Percentiles rank a stretch among this genome's conserved stretches.
These are phyloP conservation scores for Globisporangium radiosum DNA, from an alignment of 352 stramenopile genomes.

Conservation along the genomic window DNA sequence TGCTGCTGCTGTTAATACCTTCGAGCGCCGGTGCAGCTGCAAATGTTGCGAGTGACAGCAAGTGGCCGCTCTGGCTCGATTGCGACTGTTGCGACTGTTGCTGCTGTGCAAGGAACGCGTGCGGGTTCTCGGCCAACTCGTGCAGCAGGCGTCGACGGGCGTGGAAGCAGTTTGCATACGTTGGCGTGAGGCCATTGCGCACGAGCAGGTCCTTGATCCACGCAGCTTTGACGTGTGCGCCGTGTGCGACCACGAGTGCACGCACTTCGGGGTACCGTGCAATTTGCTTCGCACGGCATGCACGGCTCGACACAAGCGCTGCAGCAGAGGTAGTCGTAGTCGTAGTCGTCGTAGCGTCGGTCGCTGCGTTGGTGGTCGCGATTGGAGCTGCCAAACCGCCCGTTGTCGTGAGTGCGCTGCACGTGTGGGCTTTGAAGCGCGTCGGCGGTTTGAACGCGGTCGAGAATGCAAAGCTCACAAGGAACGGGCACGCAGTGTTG, in stretches of 20 bases:
- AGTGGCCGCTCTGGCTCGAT: background rate
- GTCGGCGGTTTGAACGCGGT: too few species aligned
- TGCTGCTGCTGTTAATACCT: background rate
- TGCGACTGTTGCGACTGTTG: background rate
- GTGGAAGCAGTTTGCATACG: constrained; percentile 10
- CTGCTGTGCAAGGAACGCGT: background rate
- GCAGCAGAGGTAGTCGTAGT: too few species aligned
- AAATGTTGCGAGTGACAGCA: background rate
- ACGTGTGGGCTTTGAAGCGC: too few species aligned
- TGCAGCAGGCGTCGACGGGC: constrained; percentile 4
- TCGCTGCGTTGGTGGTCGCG: too few species aligned
- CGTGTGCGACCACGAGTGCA: constrained; percentile 1
- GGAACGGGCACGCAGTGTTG: too few species aligned
- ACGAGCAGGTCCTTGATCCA: constrained; percentile 4
- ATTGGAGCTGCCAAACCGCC: too few species aligned
- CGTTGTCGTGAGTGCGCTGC: too few species aligned
- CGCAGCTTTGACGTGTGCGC: constrained; percentile 2
- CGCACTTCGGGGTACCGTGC: constrained; percentile 6
- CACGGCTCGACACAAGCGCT: background rate
- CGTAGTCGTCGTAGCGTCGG: too few species aligned
- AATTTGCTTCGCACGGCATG: constrained; percentile 6
- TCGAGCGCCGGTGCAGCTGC: background rate
- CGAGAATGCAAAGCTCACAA: too few species aligned
- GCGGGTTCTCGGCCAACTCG: background rate
- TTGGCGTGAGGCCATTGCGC: background rate